A percentile compares a stretch with the other conserved stretches of the same genome.
These are phyloP conservation scores for Sugiyamaella floridensis DNA, from an alignment of 805 yeast species.

Conservation along the genomic window DNA sequence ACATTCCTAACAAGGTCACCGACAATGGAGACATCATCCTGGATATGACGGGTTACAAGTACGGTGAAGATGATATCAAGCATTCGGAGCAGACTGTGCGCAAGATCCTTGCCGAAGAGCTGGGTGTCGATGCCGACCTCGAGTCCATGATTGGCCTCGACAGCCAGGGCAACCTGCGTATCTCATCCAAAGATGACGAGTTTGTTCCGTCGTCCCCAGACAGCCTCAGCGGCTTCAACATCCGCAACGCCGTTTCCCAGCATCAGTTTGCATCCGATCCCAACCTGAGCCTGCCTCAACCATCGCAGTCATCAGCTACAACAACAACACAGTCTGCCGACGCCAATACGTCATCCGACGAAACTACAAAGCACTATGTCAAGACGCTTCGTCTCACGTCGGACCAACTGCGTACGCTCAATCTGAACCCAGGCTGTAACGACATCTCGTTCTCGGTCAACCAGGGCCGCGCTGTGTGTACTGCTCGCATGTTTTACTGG, in stretches of 20 bases:
- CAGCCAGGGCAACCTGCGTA: constrained; percentile 30
- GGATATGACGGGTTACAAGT: constrained; percentile 94
- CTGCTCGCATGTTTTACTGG: constrained; percentile 77
- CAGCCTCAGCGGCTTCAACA: not conserved
- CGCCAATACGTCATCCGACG: constrained; percentile 17
- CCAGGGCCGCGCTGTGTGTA: constrained; percentile 71
- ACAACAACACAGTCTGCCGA: not conserved
- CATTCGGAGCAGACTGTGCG: constrained; percentile 70
- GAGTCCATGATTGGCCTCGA: constrained; percentile 28
- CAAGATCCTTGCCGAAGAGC: constrained; percentile 68
- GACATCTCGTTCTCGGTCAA: constrained; percentile 72
- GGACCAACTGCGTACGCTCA: constrained; percentile 72
- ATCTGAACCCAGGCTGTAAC: constrained; percentile 73
- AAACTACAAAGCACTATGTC: constrained; percentile 42
- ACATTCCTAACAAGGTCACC: constrained; percentile 82
- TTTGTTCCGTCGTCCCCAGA: constrained; percentile 1
- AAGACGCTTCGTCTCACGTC: constrained; percentile 87
- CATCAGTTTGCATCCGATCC: constrained; percentile 10
- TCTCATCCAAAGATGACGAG: constrained; percentile 17
- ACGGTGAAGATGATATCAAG: constrained; percentile 70
- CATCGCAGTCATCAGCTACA: not conserved
- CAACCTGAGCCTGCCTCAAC: not conserved
- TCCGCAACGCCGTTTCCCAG: constrained; percentile 5
- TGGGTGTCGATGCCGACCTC: constrained; percentile 31
- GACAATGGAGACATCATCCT: constrained; percentile 83